Evolutionary conservation across 1,284 basidiomycete genomes (phyloP), one percentile per base, ranked within the genome.

Genomic region (Cerrena zonata): DNA sequence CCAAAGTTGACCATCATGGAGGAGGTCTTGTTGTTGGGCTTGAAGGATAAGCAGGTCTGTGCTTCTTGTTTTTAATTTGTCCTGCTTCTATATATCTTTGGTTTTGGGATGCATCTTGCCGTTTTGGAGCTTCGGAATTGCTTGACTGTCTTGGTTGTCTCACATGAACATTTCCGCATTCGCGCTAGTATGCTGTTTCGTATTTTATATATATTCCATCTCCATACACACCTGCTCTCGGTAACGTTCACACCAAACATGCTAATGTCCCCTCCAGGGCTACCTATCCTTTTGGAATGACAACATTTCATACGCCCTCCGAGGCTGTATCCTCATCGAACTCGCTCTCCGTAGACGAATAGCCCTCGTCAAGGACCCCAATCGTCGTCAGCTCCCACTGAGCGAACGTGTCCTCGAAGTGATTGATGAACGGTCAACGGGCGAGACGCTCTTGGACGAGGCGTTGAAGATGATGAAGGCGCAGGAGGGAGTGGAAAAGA

Each of bases 241-340:
- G n/a, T n/a, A n/a, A n/a, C n/a, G n/a, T n/a, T n/a, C n/a, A n/a
- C n/a, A n/a, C n/a, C n/a, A n/a, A n/a, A n/a, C n/a, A n/a, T n/a
- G n/a, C n/a, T n/a, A n/a, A n/a, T n/a, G n/a, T 15, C 15, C 30
- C 30, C 15, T 47, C 18, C 48, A 93, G 88, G 92, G 91, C 39
- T 94, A 94, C 66, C 81, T 95, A 18, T 94, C 91, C 1, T 95
- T 96, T 68, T 95, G 91, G 93, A 97, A 97, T 68, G 94, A 97
- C 74, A 96, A 95, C 70, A 97, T 96, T 58, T 95, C 92, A 0
- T 97, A 97, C 68, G 92, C 94, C 12, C 78, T 97, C 2, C 82
- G 94, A 18, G 94, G 94, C 2, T 96, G 94, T 67, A 96, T 97
- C 62, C 79, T 97, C 55, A 87, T 96, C 53, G 94, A 97, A 67